Base-by-base conservation (phyloP, 2,329 filamentous ascomycete genomes). In the Mariannaea sp. region DNA sequence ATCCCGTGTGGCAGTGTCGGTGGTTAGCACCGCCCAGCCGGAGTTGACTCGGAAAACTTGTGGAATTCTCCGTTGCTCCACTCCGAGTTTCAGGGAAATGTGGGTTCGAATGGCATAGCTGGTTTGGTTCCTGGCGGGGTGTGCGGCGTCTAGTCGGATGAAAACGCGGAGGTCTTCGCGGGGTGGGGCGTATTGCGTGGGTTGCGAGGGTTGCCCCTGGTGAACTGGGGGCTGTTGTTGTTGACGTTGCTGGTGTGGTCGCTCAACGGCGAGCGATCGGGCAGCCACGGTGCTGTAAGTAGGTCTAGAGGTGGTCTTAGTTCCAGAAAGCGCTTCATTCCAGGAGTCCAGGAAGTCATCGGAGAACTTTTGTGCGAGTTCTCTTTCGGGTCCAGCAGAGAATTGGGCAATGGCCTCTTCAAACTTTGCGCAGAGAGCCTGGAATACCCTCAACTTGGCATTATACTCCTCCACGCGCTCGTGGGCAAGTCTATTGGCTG, bases 131-230 rank as follows among this genome's bases (percentile, higher is more conserved):
- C 49, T 53, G 22, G 53, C 57, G 38, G 49, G 49, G 22, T 53
- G 54, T 26, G 41, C 39, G 29, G 47, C 43, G 10, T 45, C 50
- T 13, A 57, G 50, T 20, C 53, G 54, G 47, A 59, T 45, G 24
- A 59, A 57, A 48, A 56, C 51, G 4, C 53, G 33, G 38, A 55
- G 54, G 46, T 53, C 50, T 26, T 55, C 52, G 22, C 49, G 42
- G 44, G 42, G 43, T 57, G 50, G 54, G 53, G 53, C 49, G 30
- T 32, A 38, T 12, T 39, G 16, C 9, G 17, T 32, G 27, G 46
- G 54, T n/a, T n/a, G n/a, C n/a, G n/a, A n/a, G n/a, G n/a, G n/a
- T 57, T 53, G 50, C 33, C 46, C 51, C 32, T 55, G 44, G 47
- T 41, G 50, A 57, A 39, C 50, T n/a, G 38, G 22, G 19, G 22